phyloP scores from a whole-genome alignment of 257 asterid genomes.

The Solanum lignicaule region DNA sequence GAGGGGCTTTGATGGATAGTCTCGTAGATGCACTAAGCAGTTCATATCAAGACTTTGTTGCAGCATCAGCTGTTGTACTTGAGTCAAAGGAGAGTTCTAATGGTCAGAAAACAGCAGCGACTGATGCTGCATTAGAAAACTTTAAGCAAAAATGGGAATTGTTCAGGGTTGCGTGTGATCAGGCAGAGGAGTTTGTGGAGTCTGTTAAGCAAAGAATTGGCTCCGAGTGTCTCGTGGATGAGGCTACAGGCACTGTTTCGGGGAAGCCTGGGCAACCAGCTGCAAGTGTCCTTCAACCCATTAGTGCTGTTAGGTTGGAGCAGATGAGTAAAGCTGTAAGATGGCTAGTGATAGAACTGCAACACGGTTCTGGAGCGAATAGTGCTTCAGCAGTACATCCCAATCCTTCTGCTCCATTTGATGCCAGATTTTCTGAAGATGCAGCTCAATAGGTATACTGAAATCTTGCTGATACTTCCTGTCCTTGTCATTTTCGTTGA shows the following conservation, averaged over 20 bases:
- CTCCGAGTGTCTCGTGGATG: slow-evolving; percentile 92
- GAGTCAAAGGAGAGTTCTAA: slow-evolving; percentile 55
- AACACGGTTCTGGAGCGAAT: slow-evolving; percentile 71
- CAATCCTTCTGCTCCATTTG: slow-evolving; percentile 66
- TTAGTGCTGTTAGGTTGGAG: slow-evolving; percentile 93
- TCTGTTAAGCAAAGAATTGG: slow-evolving; percentile 95
- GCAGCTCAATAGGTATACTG: slow-evolving; percentile 56
- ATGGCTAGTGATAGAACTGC: slow-evolving; percentile 85
- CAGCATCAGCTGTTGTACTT: slow-evolving; percentile 57
- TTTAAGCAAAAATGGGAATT: slow-evolving; percentile 88
- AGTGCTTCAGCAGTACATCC: slow-evolving; percentile 35
- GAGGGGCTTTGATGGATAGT: slow-evolving; percentile 50
- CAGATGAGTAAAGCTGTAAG: slow-evolving; percentile 99
- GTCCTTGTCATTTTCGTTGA: not conserved
- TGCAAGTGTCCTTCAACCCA: slow-evolving; percentile 66
- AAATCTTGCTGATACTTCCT: not conserved
- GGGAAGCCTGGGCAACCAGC: slow-evolving; percentile 52
- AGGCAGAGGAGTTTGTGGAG: slow-evolving; percentile 91
- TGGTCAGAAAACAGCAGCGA: slow-evolving; percentile 56
- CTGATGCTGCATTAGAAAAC: slow-evolving; percentile 79
- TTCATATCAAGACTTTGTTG: slow-evolving; percentile 72
- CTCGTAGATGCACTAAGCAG: slow-evolving; percentile 56
- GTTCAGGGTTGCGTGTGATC: slow-evolving; percentile 84
- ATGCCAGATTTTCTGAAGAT: slow-evolving; percentile 88
- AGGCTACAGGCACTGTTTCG: slow-evolving; percentile 77